A percentile compares a stretch with the other conserved stretches of the same genome.
These are phyloP conservation scores for Spizellomyces sp. DNA, from an alignment of 192 early-diverging fungal genomes.

Conservation along the genomic window DNA sequence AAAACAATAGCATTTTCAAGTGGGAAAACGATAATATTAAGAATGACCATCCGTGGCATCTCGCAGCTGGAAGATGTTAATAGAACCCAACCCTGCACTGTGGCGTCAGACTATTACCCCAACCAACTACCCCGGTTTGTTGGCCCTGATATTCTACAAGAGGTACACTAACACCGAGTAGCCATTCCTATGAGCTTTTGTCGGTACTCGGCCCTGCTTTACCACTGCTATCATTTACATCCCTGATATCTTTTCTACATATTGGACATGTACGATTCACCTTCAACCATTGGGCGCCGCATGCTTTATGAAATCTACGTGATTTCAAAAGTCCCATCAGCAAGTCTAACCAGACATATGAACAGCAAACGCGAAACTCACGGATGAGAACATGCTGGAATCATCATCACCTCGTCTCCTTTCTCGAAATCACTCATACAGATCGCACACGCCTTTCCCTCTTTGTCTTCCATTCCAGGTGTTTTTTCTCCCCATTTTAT, in stretches of 20 bases:
- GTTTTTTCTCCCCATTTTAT: slow-evolving; percentile 6
- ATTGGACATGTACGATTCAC: slow-evolving; percentile 8
- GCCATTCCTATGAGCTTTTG: too few relatives aligned
- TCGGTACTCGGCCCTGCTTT: background rate
- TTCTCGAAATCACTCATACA: slow-evolving; percentile 3
- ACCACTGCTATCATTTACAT: background rate
- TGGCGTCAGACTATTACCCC: too few relatives aligned
- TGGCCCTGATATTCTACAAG: too few relatives aligned
- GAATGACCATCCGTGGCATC: too few relatives aligned
- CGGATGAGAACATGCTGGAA: background rate
- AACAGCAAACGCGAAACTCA: background rate
- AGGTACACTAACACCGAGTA: too few relatives aligned
- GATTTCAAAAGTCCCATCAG: background rate
- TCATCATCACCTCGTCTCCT: slow-evolving; percentile 4
- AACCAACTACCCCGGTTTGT: too few relatives aligned
- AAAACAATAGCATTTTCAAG: too few relatives aligned
- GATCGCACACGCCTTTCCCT: slow-evolving; percentile 1
- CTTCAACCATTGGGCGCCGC: slow-evolving; percentile 9
- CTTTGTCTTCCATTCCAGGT: background rate
- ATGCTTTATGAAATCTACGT: background rate
- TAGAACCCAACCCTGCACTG: too few relatives aligned
- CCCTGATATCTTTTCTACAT: background rate
- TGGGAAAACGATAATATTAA: too few relatives aligned
- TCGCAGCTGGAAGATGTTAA: too few relatives aligned
- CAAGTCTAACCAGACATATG: background rate